These are phyloP conservation scores for Lepidium didymum DNA, from an alignment of 345 rosid genomes.

Conservation along the genomic window DNA sequence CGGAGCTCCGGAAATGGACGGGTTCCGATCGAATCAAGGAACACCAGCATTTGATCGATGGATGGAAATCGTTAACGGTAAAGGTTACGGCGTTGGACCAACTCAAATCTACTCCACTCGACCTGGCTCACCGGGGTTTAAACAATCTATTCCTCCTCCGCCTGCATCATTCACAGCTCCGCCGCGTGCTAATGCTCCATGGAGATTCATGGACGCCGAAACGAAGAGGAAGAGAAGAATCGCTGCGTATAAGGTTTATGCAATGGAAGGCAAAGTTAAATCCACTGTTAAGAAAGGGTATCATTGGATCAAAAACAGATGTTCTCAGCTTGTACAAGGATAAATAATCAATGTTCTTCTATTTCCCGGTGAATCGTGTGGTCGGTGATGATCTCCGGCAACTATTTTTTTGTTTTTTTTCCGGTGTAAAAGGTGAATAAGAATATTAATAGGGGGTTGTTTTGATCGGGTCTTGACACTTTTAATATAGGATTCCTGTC, in stretches of 20 bases:
- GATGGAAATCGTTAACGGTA: slow-evolving; percentile 48
- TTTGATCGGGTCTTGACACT: neutral
- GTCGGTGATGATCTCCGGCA: neutral
- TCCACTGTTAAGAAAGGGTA: slow-evolving; percentile 43
- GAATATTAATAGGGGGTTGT: neutral
- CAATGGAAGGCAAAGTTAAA: slow-evolving; percentile 58
- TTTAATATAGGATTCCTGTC: too few species aligned
- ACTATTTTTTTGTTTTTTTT: neutral
- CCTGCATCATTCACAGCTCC: neutral
- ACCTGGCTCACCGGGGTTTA: slow-evolving; percentile 24
- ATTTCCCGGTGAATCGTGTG: neutral
- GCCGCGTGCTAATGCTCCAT: slow-evolving; percentile 23
- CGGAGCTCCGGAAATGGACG: slow-evolving; percentile 32
- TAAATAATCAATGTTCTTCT: neutral
- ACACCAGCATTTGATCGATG: slow-evolving; percentile 32
- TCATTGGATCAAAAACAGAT: slow-evolving; percentile 62
- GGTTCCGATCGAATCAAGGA: slow-evolving; percentile 36
- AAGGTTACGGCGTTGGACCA: slow-evolving; percentile 21
- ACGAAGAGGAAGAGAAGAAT: slow-evolving; percentile 54
- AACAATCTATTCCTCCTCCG: slow-evolving; percentile 21
- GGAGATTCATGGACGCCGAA: slow-evolving; percentile 48
- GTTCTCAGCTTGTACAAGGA: slow-evolving; percentile 40
- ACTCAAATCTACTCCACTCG: slow-evolving; percentile 34
- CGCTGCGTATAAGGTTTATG: slow-evolving; percentile 53
- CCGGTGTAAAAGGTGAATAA: neutral